Conservation (phyloP, 352 stramenopile genomes). For the Globisporangium megalacanthum region DNA sequence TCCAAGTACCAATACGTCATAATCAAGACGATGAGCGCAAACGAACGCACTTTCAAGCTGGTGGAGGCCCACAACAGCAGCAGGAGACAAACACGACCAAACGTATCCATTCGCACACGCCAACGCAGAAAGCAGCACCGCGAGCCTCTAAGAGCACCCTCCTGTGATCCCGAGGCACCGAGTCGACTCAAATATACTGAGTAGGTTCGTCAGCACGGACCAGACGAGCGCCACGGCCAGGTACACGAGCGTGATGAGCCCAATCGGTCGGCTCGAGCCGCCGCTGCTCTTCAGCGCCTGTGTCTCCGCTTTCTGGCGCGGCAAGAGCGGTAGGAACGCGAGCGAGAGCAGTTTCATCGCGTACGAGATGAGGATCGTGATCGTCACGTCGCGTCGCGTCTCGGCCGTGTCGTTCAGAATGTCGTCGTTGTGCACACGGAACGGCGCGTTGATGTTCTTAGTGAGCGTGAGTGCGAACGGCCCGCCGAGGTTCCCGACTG, state of each 20-base stretch:
- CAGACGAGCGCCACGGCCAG: constrained; percentile 1
- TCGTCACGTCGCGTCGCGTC: not conserved
- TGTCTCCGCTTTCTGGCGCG: constrained; percentile 20
- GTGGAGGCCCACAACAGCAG: too few species aligned
- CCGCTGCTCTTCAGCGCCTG: constrained; percentile 15
- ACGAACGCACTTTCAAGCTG: too few species aligned
- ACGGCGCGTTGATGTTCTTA: constrained; percentile 10
- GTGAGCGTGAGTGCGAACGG: too few species aligned
- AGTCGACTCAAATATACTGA: constrained; percentile 15
- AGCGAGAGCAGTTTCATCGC: not conserved
- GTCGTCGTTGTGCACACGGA: not conserved
- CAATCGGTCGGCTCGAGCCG: constrained; percentile 8
- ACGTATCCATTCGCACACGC: too few species aligned
- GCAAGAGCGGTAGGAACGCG: constrained; percentile 9
- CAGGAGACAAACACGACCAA: too few species aligned
- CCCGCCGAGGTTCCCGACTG: too few species aligned
- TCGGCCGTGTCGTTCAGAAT: not conserved
- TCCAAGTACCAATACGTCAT: too few species aligned
- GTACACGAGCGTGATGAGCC: constrained; percentile 11
- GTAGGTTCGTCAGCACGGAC: constrained; percentile 10
- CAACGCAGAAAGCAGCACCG: too few species aligned
- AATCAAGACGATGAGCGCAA: too few species aligned
- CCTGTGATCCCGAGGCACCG: constrained; percentile 10
- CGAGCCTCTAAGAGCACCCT: too few species aligned
- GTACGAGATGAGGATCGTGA: not conserved